Evolutionary conservation across 345 rosid species (phyloP).

Genomic region (Aquilaria sinensis): DNA sequence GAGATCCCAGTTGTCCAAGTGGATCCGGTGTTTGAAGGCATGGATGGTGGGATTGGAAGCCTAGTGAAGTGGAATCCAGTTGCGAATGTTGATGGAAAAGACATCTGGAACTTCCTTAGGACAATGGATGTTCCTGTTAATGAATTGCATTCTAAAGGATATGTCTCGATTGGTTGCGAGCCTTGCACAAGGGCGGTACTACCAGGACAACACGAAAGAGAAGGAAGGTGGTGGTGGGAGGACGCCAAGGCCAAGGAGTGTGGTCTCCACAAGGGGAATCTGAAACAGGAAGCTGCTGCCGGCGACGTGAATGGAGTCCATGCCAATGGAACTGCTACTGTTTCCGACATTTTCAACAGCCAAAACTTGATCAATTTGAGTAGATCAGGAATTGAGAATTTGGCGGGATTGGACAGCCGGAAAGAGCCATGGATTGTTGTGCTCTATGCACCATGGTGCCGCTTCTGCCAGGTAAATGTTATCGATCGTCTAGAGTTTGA

Average conservation of each 20-base stretch:
- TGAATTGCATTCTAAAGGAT: conserved; percentile 66
- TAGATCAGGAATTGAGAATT: conserved; percentile 77
- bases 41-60: conserved; percentile 85
- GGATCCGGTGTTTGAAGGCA: conserved; percentile 86
- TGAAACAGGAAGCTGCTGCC: conserved; percentile 40
- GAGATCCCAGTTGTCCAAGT: conserved; percentile 86
- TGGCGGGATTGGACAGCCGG: conserved; percentile 52
- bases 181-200: conserved; percentile 94
- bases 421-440: conserved; percentile 89
- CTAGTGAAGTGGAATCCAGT: conserved; percentile 96
- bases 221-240: conserved; percentile 99
- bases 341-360: conserved; percentile 59
- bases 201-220: conserved; percentile 98
- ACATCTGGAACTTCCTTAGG: conserved; percentile 78
- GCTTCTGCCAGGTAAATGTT: conserved; percentile 61
- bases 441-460: conserved; percentile 98
- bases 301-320: conserved; percentile 31
- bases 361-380: conserved; percentile 53
- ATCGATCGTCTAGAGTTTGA: neutral
- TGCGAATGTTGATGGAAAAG: conserved; percentile 68
- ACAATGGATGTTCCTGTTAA: conserved; percentile 89
- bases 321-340: conserved; percentile 22
- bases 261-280: conserved; percentile 86
- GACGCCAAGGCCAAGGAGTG: conserved; percentile 97
- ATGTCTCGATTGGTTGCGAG: conserved; percentile 93